These are phyloP conservation scores for Starmerella potacharoeniae DNA, from an alignment of 805 yeast species.

Conservation along the genomic window DNA sequence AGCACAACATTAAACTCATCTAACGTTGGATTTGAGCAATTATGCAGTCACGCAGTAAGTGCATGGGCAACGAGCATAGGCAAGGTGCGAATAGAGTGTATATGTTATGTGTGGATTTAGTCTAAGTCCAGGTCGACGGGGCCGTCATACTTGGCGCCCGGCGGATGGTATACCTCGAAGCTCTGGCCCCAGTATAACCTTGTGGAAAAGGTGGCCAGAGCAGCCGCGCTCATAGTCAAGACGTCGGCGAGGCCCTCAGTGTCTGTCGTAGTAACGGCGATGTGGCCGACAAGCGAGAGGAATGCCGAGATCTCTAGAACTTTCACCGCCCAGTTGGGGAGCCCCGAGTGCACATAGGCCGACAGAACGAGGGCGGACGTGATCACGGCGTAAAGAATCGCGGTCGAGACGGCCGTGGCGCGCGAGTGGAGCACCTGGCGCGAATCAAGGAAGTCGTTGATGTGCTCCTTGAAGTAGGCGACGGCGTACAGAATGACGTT, in stretches of 20 bases:
- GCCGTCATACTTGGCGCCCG: not conserved
- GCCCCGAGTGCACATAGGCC: not conserved
- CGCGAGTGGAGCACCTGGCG: not conserved
- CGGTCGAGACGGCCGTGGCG: not conserved
- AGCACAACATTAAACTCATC: too few relatives aligned
- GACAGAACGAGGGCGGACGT: not conserved
- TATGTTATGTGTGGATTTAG: not conserved
- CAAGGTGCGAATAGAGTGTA: too few relatives aligned
- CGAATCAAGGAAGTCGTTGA: not conserved
- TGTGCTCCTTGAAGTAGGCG: not conserved
- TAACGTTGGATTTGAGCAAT: too few relatives aligned
- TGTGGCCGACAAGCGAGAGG: conserved; percentile 1
- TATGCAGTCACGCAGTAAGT: too few relatives aligned
- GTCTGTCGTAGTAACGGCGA: not conserved
- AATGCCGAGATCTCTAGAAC: not conserved
- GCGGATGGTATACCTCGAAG: conserved; percentile 1
- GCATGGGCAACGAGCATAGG: too few relatives aligned
- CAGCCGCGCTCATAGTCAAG: not conserved
- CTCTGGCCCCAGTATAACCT: conserved; percentile 2
- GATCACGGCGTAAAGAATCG: not conserved
- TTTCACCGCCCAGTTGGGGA: not conserved
- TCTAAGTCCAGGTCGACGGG: not conserved
- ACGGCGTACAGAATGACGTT: not conserved
- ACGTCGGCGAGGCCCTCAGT: not conserved
- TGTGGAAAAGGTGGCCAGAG: not conserved